Evolutionary conservation across 495 filamentous ascomycete species (phyloP), one percentile per base, ranked within the genome.

Genomic region (Xylaria longipes): DNA sequence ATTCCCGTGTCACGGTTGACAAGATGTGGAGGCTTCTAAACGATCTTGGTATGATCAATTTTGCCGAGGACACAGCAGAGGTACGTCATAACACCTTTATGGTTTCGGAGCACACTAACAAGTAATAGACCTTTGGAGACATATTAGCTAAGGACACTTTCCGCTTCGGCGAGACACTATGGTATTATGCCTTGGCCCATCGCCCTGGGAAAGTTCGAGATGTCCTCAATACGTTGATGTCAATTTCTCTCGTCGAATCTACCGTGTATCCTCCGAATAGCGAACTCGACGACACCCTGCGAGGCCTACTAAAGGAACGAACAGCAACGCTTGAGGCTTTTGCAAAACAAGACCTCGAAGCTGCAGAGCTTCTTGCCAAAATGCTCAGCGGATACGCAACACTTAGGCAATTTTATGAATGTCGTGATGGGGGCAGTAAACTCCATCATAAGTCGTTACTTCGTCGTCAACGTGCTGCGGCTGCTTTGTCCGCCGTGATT

Each of bases 361-460:
- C 93, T 12, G 94, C 94, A 29, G 85, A 89, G 68, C 88, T 96
- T 12, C 84, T 98, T 2, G 92, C 93, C 61, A 91, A 89, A 71
- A 90, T 93, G 77, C 87, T 97, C n/a, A 94, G 91, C 77, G 95
- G 95, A 43, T 98, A 97, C 75, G 95, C 94, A 43, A 94, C 92
- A 0, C 84, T 98, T 7, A 89, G 94, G 20, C 90, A 90, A 72
- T 97, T 94, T 82, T 98, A 97, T 79, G 91, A 94, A 73, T 87
- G 93, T 48, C 89, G 95, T 58, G 94, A 98, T 72, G 86, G 91
- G 71, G 85, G 87, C 46, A 71, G 71, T 66, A 77, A 80, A 15
- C 50, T 71, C 50, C 73, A 57, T 14, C 72, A 76, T 4, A 79
- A 79, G 11, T 76, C 81, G 8, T 72, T 73, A 7, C 83, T 87